Base-by-base conservation (phyloP, 163 green algal genomes). In the Volvox carteri region DNA sequence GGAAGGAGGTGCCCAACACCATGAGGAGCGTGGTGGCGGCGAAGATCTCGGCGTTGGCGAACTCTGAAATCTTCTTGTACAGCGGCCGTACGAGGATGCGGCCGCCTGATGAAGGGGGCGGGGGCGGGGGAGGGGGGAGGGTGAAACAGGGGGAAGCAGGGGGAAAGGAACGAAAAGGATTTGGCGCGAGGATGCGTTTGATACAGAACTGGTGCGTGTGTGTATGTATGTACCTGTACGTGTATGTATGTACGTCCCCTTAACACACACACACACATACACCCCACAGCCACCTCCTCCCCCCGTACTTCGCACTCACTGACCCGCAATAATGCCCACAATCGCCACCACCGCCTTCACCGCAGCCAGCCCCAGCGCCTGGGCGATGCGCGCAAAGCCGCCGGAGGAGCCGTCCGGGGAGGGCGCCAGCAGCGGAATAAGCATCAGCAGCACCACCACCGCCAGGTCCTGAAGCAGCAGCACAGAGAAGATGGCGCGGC, bases 361-460 rank as follows among this genome's bases (percentile, higher is more conserved):
- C 0, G 95, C 96, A 1, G 98, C 98, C 39, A 98, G 67, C 12
- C 95, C 97, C 54, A 99, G 95, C 5, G 97, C 97, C 88, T 96
- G 23, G 4, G 92, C 90, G 37, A 95, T 93, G 81, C 92, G 90
- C 42, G 80, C 90, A 28, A 91, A 78, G 68, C 92, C 92, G 33
- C 78, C 87, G 4, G 50, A 84, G 33, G 54, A 58, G 68, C 91
- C 86, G 46, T 92, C 90, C 2, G 93, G 86, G 23, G 86, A 86
- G 76, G 96, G 97, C 9, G 98, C 97, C 70, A 99, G 94, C 84
- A 99, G 94, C 23, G 98, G 98, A 65, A 99, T 98, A 80, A 99
- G 95, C 97, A 99, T 99, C 62, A 99, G 96, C 88, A 99, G 95
- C 85, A 99, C 96, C 68, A 99, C 98, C 28, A 99, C 98, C 12